Evolutionary conservation across 1,284 basidiomycete genomes (phyloP).

Genomic region (Rugosomyces carneus): DNA sequence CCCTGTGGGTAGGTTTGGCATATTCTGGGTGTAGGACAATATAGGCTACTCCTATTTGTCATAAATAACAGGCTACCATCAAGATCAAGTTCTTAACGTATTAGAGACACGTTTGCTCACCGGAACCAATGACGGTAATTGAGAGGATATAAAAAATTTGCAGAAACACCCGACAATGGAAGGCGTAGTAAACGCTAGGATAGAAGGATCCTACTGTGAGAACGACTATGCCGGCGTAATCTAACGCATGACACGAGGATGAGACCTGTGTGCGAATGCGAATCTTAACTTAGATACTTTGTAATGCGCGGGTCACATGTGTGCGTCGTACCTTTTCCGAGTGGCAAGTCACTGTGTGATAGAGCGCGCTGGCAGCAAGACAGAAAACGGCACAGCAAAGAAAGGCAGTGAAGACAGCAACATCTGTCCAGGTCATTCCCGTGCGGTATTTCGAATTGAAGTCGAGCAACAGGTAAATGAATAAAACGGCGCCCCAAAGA

Average conservation of each 20-base stretch:
- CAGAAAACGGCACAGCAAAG: conserved; percentile 72
- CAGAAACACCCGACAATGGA: conserved; percentile 55
- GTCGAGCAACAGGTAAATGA: conserved; percentile 54
- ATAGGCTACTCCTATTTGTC: conserved; percentile 53
- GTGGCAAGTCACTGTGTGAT: conserved; percentile 75
- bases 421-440: conserved; percentile 57
- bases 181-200: conserved; percentile 68
- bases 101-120: conserved; percentile 41
- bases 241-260: conserved; percentile 53
- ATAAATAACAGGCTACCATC: conserved; percentile 6
- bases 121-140: conserved; percentile 53
- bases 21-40: conserved; percentile 80
- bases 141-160: conserved; percentile 48
- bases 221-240: conserved; percentile 65
- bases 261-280: conserved; percentile 33
- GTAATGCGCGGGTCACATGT: conserved; percentile 20
- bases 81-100: conserved; percentile 5
- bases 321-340: conserved; percentile 48
- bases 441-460: conserved; percentile 42
- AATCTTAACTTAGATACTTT: conserved; percentile 4
- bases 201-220: conserved; percentile 80
- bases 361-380: conserved; percentile 69
- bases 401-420: conserved; percentile 61
- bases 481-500: conserved; percentile 69
- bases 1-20: conserved; percentile 68